Evolutionary conservation across 805 yeast genomes (phyloP).

Genomic region (Candida patagonica): DNA sequence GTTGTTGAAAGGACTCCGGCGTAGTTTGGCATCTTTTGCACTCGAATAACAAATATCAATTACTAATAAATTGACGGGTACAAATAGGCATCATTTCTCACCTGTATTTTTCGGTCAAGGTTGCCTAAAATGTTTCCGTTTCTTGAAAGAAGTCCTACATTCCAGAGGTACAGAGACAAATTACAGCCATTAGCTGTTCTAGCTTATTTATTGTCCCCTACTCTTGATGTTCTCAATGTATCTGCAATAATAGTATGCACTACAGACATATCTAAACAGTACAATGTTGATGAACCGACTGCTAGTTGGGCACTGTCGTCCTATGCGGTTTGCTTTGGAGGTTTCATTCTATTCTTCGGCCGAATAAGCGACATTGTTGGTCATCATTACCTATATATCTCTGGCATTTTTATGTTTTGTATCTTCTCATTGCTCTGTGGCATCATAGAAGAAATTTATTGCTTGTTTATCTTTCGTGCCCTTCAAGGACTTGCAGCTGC

Average conservation of each 20-base stretch:
- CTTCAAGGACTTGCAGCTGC: slow-evolving; percentile 4
- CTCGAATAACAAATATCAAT: too few relatives aligned
- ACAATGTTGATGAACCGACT: slow-evolving; percentile 12
- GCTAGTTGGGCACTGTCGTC: slow-evolving; percentile 35
- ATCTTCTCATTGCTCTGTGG: slow-evolving; percentile 21
- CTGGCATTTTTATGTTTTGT: slow-evolving; percentile 21
- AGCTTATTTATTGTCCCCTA: neutral
- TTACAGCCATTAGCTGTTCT: neutral
- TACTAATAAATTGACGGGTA: too few relatives aligned
- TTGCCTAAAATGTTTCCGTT: neutral
- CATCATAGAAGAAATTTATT: neutral
- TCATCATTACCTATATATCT: slow-evolving; percentile 26
- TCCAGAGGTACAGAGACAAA: neutral
- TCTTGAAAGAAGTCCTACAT: neutral
- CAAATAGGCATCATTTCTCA: too few relatives aligned
- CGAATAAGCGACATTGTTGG: slow-evolving; percentile 37
- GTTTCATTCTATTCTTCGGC: slow-evolving; percentile 37
- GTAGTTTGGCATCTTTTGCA: too few relatives aligned
- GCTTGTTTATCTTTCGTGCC: neutral
- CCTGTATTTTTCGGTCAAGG: too few relatives aligned
- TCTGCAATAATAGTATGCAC: slow-evolving; percentile 19
- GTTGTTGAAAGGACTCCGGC: too few relatives aligned
- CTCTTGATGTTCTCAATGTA: slow-evolving; percentile 19
- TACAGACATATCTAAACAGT: slow-evolving; percentile 15
- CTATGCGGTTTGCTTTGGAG: slow-evolving; percentile 37